Conservation (phyloP, 352 stramenopile species). For the Pythium aristosporum region DNA sequence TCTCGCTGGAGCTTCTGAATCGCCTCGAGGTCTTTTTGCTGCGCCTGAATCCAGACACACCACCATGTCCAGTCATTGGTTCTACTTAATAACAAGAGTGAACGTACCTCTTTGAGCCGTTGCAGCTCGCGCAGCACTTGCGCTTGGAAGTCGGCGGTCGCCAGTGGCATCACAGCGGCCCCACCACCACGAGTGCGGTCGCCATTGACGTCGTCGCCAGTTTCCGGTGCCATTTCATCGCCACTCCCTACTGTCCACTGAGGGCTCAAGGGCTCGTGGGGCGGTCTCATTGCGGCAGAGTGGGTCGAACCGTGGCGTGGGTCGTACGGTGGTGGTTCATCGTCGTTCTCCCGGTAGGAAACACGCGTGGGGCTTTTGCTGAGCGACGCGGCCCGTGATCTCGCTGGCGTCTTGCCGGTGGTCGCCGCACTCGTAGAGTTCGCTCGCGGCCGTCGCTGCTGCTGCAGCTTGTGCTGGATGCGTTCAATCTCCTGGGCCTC, state of each 20-base stretch:
- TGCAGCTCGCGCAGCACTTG: constrained; percentile 49
- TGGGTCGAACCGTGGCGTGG: not conserved
- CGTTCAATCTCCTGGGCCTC: constrained; percentile 44
- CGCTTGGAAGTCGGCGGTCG: constrained; percentile 32
- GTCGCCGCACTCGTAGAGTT: not conserved
- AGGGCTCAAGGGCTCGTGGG: not conserved
- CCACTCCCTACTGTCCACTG: constrained; percentile 13
- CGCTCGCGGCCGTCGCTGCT: constrained; percentile 19
- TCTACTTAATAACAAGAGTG: not conserved
- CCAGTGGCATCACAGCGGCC: not conserved
- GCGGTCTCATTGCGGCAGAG: not conserved
- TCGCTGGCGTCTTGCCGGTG: not conserved
- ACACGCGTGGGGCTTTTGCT: not conserved
- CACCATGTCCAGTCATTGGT: not conserved
- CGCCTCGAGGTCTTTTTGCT: constrained; percentile 36
- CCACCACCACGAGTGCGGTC: too few species aligned
- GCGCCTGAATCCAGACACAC: constrained; percentile 28
- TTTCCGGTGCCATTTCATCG: constrained; percentile 1
- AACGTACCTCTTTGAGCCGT: constrained; percentile 45
- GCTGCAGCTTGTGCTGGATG: constrained; percentile 44
- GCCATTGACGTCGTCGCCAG: not conserved
- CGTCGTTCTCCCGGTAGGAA: not conserved
- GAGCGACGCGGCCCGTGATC: not conserved
- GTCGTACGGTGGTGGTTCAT: constrained; percentile 13
- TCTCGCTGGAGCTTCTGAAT: constrained; percentile 36